Evolutionary conservation across 345 rosid species (phyloP).

Genomic region (Acer negundo): DNA sequence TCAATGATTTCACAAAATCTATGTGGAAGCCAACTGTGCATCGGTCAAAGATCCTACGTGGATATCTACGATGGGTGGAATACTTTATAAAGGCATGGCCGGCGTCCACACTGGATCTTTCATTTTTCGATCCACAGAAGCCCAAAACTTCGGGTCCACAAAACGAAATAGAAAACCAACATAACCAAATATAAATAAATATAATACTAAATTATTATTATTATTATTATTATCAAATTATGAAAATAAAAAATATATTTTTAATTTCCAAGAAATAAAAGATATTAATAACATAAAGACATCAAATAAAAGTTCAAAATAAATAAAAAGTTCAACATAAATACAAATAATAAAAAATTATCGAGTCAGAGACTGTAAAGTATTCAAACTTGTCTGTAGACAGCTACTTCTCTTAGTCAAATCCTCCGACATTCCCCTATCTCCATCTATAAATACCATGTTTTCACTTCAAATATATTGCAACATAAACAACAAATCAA

Average conservation of each 20-base stretch:
- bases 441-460: slow-evolving; percentile 43
- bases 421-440: slow-evolving; percentile 22
- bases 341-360: background rate
- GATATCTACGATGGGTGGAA: background rate
- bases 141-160: background rate
- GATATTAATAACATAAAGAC: background rate
- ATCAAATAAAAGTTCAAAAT: background rate
- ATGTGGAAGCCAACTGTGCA: background rate
- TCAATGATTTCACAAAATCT: background rate
- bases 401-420: slow-evolving; percentile 11
- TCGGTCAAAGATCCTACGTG: slow-evolving; percentile 9
- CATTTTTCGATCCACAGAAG: background rate
- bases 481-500: background rate
- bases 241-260: background rate
- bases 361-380: background rate
- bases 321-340: background rate
- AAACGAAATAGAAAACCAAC: background rate
- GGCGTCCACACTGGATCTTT: background rate
- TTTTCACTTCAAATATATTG: background rate
- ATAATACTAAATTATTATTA: background rate
- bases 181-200: background rate
- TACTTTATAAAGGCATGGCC: background rate
- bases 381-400: slow-evolving; percentile 9
- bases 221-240: too few species aligned
- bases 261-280: too few species aligned